phyloP scores from a whole-genome alignment of 2,329 filamentous ascomycete genomes.

The Byssothecium circinans region DNA sequence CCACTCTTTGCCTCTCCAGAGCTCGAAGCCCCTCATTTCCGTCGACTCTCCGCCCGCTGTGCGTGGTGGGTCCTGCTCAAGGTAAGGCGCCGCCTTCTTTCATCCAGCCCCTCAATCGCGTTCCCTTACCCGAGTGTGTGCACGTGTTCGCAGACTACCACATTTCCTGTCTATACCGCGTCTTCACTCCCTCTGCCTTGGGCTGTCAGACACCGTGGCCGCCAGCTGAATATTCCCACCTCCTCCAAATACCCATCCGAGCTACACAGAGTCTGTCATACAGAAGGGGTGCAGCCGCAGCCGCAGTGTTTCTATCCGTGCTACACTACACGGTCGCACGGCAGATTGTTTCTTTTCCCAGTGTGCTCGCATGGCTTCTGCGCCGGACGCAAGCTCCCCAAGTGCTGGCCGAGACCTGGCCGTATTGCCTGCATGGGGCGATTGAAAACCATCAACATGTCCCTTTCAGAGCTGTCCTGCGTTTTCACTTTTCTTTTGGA shows the following conservation, averaged over 20 bases:
- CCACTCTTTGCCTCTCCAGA: conserved; percentile 24
- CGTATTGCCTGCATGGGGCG: conserved; percentile 31
- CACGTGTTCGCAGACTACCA: conserved; percentile 1
- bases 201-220: not conserved
- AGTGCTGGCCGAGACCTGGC: conserved; percentile 37
- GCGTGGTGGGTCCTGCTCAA: conserved; percentile 22
- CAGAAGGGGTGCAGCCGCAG: conserved; percentile 22
- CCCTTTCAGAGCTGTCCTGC: conserved; percentile 27
- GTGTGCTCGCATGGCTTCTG: conserved; percentile 33
- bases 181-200: not conserved
- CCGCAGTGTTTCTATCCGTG: conserved; percentile 34
- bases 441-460: conserved; percentile 37
- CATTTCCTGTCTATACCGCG: not conserved
- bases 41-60: conserved; percentile 25
- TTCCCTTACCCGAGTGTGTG: not conserved
- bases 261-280: conserved; percentile 25
- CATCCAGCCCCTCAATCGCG: conserved; percentile 12
- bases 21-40: conserved; percentile 23
- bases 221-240: conserved; percentile 1
- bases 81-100: conserved; percentile 30
- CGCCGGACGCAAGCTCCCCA: conserved; percentile 20
- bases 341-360: conserved; percentile 35
- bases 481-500: conserved; percentile 21
- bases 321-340: conserved; percentile 37
- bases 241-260: conserved; percentile 4